Percentiles rank a stretch among this genome's conserved stretches.
Evolutionary conservation across 192 early-diverging fungal genomes (phyloP).

Genomic region (Backusella australiensis): DNA sequence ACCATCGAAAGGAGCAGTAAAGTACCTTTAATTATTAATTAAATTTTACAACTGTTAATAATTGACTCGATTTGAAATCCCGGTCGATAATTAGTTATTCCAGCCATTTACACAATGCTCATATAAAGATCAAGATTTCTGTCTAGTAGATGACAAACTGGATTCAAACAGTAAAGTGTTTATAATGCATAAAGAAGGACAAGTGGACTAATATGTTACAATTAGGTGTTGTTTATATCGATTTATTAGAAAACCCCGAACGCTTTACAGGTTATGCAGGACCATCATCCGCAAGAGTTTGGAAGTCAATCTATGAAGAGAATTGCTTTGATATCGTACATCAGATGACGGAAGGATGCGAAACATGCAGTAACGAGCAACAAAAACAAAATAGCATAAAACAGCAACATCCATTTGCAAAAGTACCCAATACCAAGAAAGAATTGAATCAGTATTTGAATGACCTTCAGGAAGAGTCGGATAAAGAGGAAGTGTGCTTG

Average conservation of each 20-base stretch:
- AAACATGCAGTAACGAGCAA: slow-evolving; percentile 29
- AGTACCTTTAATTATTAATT: neutral
- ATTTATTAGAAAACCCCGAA: slow-evolving; percentile 91
- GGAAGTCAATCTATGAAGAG: slow-evolving; percentile 96
- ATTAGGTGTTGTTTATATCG: slow-evolving; percentile 78
- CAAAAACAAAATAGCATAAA: neutral
- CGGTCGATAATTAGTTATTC: slow-evolving; percentile 41
- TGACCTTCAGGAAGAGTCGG: slow-evolving; percentile 49
- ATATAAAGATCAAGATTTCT: slow-evolving; percentile 82
- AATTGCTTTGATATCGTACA: slow-evolving; percentile 88
- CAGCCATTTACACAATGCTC: slow-evolving; percentile 54
- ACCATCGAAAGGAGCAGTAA: slow-evolving; percentile 53
- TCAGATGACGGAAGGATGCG: slow-evolving; percentile 52
- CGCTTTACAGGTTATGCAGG: slow-evolving; percentile 97
- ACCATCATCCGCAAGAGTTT: slow-evolving; percentile 81
- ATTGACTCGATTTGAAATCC: slow-evolving; percentile 2
- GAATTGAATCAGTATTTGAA: slow-evolving; percentile 50
- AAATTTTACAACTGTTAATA: too few relatives aligned
- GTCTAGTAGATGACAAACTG: slow-evolving; percentile 80
- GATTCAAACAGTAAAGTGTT: slow-evolving; percentile 27
- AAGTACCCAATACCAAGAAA: slow-evolving; percentile 44
- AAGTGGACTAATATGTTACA: neutral
- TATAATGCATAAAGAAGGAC: too few relatives aligned
- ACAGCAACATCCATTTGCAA: slow-evolving; percentile 38
- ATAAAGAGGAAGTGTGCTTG: slow-evolving; percentile 61